A percentile compares a stretch with the other conserved stretches of the same genome.
Evolutionary conservation across 2,329 filamentous ascomycete genomes (phyloP).

Genomic region (Colletotrichum graminicola): DNA sequence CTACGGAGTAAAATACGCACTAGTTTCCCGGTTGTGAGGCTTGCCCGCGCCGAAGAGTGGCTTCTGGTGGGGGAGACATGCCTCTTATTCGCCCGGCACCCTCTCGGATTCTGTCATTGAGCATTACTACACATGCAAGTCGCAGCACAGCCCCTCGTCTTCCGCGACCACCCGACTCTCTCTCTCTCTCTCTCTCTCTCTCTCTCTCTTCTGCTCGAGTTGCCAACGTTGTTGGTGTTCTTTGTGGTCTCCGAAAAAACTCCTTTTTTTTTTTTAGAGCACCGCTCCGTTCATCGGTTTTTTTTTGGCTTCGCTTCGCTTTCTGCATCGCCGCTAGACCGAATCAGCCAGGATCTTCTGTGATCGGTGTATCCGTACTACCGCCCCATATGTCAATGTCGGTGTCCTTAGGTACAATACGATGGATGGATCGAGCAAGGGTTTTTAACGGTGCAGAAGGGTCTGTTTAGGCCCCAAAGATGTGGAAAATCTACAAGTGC

Average conservation of each 20-base stretch:
- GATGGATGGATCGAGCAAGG: background rate
- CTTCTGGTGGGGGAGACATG: background rate
- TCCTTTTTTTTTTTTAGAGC: slow-evolving; percentile 23
- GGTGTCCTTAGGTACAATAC: too few relatives aligned
- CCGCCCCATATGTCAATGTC: too few relatives aligned
- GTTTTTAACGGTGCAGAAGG: slow-evolving; percentile 8
- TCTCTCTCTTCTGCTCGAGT: too few relatives aligned
- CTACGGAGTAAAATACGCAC: too few relatives aligned
- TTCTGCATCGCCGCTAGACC: slow-evolving; percentile 8
- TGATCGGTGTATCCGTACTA: background rate
- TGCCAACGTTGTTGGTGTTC: too few relatives aligned
- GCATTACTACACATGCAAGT: slow-evolving; percentile 49
- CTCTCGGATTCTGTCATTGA: slow-evolving; percentile 49
- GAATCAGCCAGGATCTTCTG: slow-evolving; percentile 18
- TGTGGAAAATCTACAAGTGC: slow-evolving; percentile 8
- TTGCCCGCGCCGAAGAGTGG: slow-evolving; percentile 15
- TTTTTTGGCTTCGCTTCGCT: background rate
- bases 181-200: slow-evolving; percentile 2
- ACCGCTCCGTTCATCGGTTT: background rate
- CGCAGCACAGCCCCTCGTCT: slow-evolving; percentile 50
- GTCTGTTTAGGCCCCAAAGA: slow-evolving; percentile 26
- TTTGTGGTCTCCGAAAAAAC: background rate
- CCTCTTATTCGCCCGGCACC: slow-evolving; percentile 47
- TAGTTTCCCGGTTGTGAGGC: background rate
- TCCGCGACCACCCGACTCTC: slow-evolving; percentile 28